Evolutionary conservation across 2,329 filamentous ascomycete genomes (phyloP).

Genomic region (Colletotrichum tropicale): DNA sequence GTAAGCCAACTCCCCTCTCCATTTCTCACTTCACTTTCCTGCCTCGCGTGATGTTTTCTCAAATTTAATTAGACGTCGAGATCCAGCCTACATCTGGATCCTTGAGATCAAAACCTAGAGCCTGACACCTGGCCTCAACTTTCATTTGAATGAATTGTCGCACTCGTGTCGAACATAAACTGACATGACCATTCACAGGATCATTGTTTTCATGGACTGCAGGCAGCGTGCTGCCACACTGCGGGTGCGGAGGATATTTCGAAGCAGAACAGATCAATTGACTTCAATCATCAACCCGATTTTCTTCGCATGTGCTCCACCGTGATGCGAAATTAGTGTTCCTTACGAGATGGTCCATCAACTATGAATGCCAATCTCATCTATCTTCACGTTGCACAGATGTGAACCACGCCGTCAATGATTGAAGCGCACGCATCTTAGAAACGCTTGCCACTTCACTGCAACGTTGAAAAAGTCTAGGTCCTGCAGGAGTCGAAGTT

Average conservation of each 20-base stretch:
- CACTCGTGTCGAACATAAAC: background rate
- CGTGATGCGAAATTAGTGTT: background rate
- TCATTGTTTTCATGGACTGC: accelerated
- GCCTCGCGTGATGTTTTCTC: background rate
- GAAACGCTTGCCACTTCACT: background rate
- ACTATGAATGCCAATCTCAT: background rate
- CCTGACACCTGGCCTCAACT: background rate
- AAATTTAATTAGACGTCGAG: background rate
- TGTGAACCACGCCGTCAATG: background rate
- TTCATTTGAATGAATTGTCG: background rate
- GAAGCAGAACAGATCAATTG: background rate
- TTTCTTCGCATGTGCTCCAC: background rate
- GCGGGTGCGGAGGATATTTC: background rate
- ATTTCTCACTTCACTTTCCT: background rate
- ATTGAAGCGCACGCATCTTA: background rate
- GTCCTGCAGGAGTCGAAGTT: background rate
- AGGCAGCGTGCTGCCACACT: background rate
- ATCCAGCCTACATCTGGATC: background rate
- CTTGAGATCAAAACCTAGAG: background rate
- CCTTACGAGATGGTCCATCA: background rate
- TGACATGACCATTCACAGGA: background rate
- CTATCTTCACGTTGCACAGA: accelerated
- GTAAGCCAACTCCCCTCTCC: background rate
- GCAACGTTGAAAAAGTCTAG: background rate
- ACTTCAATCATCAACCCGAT: background rate